A percentile compares a stretch with the other conserved stretches of the same genome.
Evolutionary conservation across 2,329 filamentous ascomycete species (phyloP).

Genomic region (Fusarium setosum): DNA sequence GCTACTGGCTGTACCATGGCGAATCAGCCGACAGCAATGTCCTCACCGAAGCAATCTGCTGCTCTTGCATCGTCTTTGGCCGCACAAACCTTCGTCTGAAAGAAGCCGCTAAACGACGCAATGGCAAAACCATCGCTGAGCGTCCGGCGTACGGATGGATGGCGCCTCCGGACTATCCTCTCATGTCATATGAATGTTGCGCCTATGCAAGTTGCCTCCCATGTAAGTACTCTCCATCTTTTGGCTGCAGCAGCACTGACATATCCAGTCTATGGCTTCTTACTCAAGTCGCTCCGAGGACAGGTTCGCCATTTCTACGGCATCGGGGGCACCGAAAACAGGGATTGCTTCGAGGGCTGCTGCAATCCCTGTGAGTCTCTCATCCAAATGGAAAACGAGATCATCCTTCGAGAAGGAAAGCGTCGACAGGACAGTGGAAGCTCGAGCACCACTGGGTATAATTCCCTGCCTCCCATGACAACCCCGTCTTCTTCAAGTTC

Average conservation of each 20-base stretch:
- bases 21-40: background rate
- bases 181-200: constrained; percentile 4
- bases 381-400: constrained; percentile 47
- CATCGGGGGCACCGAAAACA: constrained; percentile 41
- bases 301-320: constrained; percentile 47
- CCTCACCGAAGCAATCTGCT: background rate
- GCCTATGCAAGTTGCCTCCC: constrained; percentile 37
- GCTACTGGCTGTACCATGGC: constrained; percentile 2
- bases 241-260: background rate
- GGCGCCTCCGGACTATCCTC: background rate
- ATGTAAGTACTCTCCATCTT: constrained; percentile 29
- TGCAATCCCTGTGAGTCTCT: constrained; percentile 45
- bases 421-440: constrained; percentile 10
- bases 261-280: constrained; percentile 45
- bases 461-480: constrained; percentile 37
- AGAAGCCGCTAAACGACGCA: background rate
- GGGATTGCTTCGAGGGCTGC: constrained; percentile 43
- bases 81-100: constrained; percentile 9
- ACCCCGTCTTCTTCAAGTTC: constrained; percentile 10
- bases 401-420: constrained; percentile 43
- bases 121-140: constrained; percentile 1
- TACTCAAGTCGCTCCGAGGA: constrained; percentile 45
- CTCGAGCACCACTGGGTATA: constrained; percentile 30
- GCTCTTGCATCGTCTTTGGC: constrained; percentile 17
- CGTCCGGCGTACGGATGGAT: background rate